These are phyloP conservation scores for Fusarium citri DNA, from an alignment of 2,329 filamentous ascomycete species.

Conservation along the genomic window DNA sequence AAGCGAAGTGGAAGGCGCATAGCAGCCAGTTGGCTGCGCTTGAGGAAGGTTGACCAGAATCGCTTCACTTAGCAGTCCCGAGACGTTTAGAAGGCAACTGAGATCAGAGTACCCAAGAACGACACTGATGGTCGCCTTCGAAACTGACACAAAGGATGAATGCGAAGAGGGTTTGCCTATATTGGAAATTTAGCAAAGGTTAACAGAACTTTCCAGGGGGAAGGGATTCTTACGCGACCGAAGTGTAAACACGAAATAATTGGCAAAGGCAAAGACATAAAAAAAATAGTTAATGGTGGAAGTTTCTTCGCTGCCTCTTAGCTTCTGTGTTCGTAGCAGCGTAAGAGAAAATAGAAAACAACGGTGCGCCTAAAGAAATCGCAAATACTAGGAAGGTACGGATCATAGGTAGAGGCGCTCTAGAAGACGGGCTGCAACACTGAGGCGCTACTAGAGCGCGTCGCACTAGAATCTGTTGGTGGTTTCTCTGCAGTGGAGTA, in stretches of 20 bases:
- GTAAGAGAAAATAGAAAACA: background rate
- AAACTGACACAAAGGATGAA: background rate
- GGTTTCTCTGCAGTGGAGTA: conserved; percentile 5
- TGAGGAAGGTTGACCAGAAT: background rate
- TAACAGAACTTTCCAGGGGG: background rate
- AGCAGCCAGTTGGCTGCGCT: conserved; percentile 24
- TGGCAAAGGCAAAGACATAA: background rate
- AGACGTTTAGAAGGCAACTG: background rate
- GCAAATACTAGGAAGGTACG: background rate
- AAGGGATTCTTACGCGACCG: background rate
- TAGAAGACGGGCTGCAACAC: background rate
- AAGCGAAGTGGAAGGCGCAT: conserved; percentile 28
- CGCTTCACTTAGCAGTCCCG: background rate
- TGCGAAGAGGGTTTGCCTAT: background rate
- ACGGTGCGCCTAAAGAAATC: background rate
- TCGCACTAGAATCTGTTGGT: conserved; percentile 5
- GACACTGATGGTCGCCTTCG: background rate
- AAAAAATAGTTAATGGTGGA: background rate
- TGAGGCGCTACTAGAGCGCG: background rate
- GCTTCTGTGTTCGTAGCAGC: background rate
- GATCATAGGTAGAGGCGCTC: background rate
- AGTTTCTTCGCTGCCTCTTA: background rate
- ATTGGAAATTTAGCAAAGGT: background rate
- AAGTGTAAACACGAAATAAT: background rate
- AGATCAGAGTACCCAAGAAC: background rate